Conservation (phyloP, 1,284 basidiomycete genomes). For the Cryptococcus wingfieldii region DNA sequence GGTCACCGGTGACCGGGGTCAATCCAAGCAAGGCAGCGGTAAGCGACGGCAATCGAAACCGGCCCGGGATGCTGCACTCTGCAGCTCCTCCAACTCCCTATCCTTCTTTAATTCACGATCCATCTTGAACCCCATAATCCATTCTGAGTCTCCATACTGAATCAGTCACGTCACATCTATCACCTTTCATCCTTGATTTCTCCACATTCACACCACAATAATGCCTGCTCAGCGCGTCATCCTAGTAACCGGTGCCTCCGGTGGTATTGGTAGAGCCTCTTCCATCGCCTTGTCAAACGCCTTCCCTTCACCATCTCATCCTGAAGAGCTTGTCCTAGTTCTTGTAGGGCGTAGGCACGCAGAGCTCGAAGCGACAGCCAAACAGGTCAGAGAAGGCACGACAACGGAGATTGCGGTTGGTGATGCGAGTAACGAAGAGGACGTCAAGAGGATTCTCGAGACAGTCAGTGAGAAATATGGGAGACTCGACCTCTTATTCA, state of each 20-base stretch:
- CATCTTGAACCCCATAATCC: no score
- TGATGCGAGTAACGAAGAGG: slow-evolving; percentile 53
- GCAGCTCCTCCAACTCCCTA: neutral
- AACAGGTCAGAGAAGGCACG: slow-evolving; percentile 34
- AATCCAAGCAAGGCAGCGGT: no score
- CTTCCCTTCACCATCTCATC: slow-evolving; percentile 36
- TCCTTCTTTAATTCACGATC: no score
- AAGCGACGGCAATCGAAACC: no score
- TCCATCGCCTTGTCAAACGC: slow-evolving; percentile 56
- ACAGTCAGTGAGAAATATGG: slow-evolving; percentile 59
- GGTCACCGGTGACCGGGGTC: neutral
- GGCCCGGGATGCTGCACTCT: no score
- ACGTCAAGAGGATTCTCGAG: slow-evolving; percentile 55
- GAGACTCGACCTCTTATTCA: slow-evolving; percentile 70
- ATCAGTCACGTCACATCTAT: no score
- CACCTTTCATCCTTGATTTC: no score
- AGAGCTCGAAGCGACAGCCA: slow-evolving; percentile 59
- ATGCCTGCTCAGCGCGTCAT: slow-evolving; percentile 28
- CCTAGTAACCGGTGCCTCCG: slow-evolving; percentile 47
- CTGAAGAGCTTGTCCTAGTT: slow-evolving; percentile 57
- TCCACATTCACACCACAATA: neutral
- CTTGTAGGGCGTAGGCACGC: slow-evolving; percentile 58
- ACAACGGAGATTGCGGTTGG: slow-evolving; percentile 54
- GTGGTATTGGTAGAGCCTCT: slow-evolving; percentile 54
- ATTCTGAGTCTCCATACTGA: no score